Conservation (phyloP, 208 protist species). For the Endotrypanum monterogeii region DNA sequence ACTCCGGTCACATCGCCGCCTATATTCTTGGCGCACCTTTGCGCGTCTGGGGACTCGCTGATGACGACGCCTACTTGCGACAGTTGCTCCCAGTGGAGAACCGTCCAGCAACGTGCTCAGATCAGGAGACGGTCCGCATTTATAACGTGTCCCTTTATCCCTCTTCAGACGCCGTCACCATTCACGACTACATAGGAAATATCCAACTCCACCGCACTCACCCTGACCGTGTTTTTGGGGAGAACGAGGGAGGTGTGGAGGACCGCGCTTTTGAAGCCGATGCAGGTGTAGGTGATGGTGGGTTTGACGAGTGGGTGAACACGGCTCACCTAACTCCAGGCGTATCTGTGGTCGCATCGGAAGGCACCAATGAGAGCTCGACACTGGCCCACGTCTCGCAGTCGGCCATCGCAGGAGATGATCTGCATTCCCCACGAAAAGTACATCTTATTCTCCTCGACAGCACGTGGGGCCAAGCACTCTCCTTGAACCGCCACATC, state of each 20-base stretch:
- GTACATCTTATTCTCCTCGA: conserved; percentile 76
- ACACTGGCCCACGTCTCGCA: neutral
- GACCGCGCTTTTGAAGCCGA: neutral
- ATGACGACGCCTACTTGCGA: conserved; percentile 58
- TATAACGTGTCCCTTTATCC: conserved; percentile 57
- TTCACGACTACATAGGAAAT: conserved; percentile 20
- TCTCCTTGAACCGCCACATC: conserved; percentile 74
- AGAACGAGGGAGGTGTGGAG: neutral
- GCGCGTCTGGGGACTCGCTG: conserved; percentile 70
- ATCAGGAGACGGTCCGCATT: neutral
- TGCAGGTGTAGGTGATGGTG: neutral
- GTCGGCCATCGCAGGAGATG: neutral
- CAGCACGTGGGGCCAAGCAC: conserved; percentile 84
- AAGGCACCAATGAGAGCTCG: neutral
- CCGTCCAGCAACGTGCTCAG: neutral
- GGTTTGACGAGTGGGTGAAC: neutral
- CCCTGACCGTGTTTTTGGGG: neutral
- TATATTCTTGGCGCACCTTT: conserved; percentile 68
- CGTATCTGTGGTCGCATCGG: neutral
- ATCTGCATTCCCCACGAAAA: conserved; percentile 2
- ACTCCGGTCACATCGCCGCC: conserved; percentile 85
- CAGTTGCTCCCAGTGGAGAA: conserved; percentile 3
- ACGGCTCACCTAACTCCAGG: neutral
- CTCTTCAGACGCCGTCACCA: conserved; percentile 18
- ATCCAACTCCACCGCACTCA: conserved; percentile 3